phyloP scores from a whole-genome alignment of 805 yeast species.

The Hanseniaspora opuntiae region DNA sequence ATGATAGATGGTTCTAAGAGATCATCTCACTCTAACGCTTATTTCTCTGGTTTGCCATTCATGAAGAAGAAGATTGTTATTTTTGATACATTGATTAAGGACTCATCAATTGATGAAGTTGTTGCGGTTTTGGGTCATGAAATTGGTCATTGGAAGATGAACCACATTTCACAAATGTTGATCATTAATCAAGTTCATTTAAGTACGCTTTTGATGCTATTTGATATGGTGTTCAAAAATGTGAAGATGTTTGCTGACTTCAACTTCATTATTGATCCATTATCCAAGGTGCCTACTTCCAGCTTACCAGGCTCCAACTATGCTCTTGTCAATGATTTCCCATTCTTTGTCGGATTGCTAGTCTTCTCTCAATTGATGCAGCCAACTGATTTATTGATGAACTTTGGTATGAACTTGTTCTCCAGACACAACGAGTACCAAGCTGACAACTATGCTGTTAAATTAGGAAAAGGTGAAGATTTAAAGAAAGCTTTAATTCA shows the following conservation, averaged over 20 bases:
- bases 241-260: constrained; percentile 62
- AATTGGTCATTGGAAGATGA: constrained; percentile 92
- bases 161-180: constrained; percentile 72
- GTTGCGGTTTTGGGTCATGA: constrained; percentile 97
- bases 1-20: constrained; percentile 96
- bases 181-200: constrained; percentile 20
- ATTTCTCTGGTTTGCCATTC: constrained; percentile 93
- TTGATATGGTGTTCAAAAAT: constrained; percentile 71
- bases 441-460: constrained; percentile 78
- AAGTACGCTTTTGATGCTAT: too few relatives aligned
- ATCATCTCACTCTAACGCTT: constrained; percentile 93
- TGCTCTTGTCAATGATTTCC: constrained; percentile 35
- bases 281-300: constrained; percentile 8
- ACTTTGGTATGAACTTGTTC: constrained; percentile 52
- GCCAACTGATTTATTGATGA: constrained; percentile 60
- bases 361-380: constrained; percentile 64
- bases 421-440: constrained; percentile 84
- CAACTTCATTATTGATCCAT: constrained; percentile 41
- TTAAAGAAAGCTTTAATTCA: constrained; percentile 61
- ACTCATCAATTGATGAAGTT: constrained; percentile 62
- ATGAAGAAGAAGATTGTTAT: constrained; percentile 80
- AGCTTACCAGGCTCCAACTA: constrained; percentile 10
- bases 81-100: constrained; percentile 77
- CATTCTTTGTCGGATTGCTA: constrained; percentile 68
- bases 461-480: constrained; percentile 54